A percentile compares a stretch with the other conserved stretches of the same genome.
Conservation (phyloP, 345 rosid species). For the Cardamine chenopodiifolia region DNA sequence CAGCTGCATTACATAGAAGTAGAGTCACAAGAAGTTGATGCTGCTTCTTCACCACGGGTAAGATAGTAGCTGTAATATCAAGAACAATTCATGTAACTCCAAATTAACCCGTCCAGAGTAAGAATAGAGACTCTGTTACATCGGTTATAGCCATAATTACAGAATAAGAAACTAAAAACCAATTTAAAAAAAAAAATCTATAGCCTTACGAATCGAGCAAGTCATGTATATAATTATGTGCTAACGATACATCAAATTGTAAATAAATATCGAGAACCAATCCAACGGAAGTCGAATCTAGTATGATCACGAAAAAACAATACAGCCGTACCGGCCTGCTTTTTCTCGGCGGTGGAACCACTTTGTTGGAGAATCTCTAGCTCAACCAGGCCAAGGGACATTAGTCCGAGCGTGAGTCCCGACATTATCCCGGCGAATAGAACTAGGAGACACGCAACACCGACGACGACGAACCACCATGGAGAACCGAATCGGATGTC, state of each 20-base stretch:
- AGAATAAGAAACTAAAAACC: background rate
- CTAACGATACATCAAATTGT: background rate
- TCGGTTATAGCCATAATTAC: too few relatives aligned
- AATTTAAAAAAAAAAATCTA: background rate
- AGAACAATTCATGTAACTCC: constrained; percentile 2
- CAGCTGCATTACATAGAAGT: constrained; percentile 78
- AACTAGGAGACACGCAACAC: constrained; percentile 67
- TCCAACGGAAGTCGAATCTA: constrained; percentile 2
- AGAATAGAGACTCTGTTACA: background rate
- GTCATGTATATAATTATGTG: background rate
- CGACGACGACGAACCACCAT: constrained; percentile 68
- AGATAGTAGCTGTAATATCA: constrained; percentile 56
- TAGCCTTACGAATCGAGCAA: constrained; percentile 4
- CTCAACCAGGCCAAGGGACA: constrained; percentile 76
- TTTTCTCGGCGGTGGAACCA: constrained; percentile 62
- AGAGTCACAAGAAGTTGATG: constrained; percentile 84
- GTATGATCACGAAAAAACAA: background rate
- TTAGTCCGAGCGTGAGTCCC: constrained; percentile 72
- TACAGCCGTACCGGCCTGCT: constrained; percentile 55
- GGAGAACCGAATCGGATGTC: constrained; percentile 58
- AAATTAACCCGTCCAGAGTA: background rate
- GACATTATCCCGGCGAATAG: constrained; percentile 83
- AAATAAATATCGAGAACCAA: background rate
- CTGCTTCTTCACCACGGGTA: constrained; percentile 81
- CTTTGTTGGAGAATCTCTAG: constrained; percentile 70